Conservation (phyloP, 2,329 filamentous ascomycete genomes). For the Metarhizium guizhouense region DNA sequence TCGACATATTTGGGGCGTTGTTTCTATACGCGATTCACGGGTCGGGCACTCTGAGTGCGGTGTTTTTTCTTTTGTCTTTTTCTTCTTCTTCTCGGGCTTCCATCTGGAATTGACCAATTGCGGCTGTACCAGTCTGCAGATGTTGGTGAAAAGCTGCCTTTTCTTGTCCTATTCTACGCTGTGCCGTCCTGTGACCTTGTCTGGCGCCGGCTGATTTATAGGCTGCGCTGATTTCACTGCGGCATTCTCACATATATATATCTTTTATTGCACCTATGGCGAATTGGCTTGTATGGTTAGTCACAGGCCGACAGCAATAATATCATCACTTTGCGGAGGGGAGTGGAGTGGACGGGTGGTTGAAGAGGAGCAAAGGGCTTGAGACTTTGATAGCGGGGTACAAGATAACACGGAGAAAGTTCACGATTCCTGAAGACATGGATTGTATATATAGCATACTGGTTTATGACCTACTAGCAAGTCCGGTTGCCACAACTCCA, state of each 20-base stretch:
- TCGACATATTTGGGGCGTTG: constrained; percentile 12
- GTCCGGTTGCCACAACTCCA: background rate
- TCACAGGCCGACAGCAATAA: background rate
- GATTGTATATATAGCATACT: background rate
- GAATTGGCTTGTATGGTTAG: background rate
- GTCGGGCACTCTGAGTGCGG: constrained; percentile 3
- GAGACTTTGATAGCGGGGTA: background rate
- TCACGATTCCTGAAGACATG: background rate
- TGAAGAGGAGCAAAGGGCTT: background rate
- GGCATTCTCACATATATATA: background rate
- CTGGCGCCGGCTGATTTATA: background rate
- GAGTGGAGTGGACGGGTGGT: background rate
- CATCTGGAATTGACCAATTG: constrained; percentile 9
- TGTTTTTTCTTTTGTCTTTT: constrained; percentile 5
- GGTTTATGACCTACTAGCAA: background rate
- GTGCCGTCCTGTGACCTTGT: background rate
- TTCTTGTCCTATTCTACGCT: constrained; percentile 1
- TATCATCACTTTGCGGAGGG: background rate
- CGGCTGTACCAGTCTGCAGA: constrained; percentile 1
- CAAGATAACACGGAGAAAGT: background rate
- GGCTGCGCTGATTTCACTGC: background rate
- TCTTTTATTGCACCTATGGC: background rate
- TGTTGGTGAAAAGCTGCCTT: background rate
- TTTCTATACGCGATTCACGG: constrained; percentile 7
- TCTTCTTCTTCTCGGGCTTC: constrained; percentile 5